Conservation (phyloP, 768 basidiomycete species). For the Collybia nuda region DNA sequence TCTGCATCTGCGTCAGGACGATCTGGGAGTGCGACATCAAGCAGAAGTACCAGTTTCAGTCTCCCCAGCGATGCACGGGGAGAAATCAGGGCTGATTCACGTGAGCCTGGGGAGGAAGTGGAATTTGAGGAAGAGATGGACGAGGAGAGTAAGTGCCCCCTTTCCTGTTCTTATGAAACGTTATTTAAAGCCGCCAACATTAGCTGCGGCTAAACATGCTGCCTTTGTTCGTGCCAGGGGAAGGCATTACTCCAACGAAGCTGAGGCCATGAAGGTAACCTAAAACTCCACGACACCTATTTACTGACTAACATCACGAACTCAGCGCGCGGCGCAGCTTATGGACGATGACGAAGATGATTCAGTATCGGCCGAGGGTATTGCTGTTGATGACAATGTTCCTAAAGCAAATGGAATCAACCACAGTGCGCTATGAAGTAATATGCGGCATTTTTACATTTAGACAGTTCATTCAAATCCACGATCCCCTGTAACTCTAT, state of each 20-base stretch:
- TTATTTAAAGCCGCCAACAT: not conserved
- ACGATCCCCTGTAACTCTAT: no score
- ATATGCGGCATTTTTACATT: no score
- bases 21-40: slow-evolving; percentile 61
- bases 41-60: slow-evolving; percentile 83
- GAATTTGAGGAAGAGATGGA: slow-evolving; percentile 82
- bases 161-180: not conserved
- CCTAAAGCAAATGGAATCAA: slow-evolving; percentile 3
- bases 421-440: not conserved
- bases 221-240: slow-evolving; percentile 80
- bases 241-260: slow-evolving; percentile 88
- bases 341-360: slow-evolving; percentile 68
- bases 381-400: slow-evolving; percentile 20
- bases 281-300: not conserved
- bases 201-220: slow-evolving; percentile 81
- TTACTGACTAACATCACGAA: slow-evolving; percentile 6
- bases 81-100: slow-evolving; percentile 53
- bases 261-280: slow-evolving; percentile 87
- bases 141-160: slow-evolving; percentile 66
- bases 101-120: slow-evolving; percentile 66
- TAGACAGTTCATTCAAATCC: no score
- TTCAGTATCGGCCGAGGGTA: slow-evolving; percentile 21
- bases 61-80: slow-evolving; percentile 69
- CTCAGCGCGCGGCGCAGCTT: slow-evolving; percentile 62
- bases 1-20: slow-evolving; percentile 53